These are phyloP conservation scores for Celoporthe dispersa DNA, from an alignment of 2,329 filamentous ascomycete genomes.

Conservation along the genomic window DNA sequence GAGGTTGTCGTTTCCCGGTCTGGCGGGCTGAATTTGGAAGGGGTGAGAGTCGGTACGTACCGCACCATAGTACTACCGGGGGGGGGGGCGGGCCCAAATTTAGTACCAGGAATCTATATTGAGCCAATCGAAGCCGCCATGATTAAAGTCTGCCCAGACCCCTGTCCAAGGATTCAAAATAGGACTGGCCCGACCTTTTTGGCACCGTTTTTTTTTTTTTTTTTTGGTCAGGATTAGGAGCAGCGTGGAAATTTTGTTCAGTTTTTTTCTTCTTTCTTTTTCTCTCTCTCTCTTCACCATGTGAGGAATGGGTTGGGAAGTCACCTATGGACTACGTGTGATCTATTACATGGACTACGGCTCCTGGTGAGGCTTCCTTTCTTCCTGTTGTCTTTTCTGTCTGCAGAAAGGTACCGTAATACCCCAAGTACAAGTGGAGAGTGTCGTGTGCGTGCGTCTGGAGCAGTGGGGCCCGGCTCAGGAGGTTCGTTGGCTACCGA, in stretches of 20 bases:
- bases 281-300: neutral
- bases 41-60: neutral
- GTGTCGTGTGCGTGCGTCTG: neutral
- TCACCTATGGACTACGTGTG: neutral
- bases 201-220: neutral
- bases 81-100: neutral
- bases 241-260: neutral
- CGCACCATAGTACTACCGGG: neutral
- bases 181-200: neutral
- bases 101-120: neutral
- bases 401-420: neutral
- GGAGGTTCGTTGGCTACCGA: slow-evolving; percentile 1
- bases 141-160: neutral
- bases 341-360: neutral
- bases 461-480: neutral
- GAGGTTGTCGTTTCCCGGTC: neutral
- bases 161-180: neutral
- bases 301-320: too few relatives aligned
- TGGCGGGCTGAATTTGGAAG: neutral
- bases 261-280: neutral
- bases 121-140: neutral
- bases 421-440: neutral
- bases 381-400: neutral
- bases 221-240: neutral
- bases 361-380: neutral